Evolutionary conservation across 352 stramenopile species (phyloP), one percentile per base, ranked within the genome.

Genomic region (Phytophthora sp.): DNA sequence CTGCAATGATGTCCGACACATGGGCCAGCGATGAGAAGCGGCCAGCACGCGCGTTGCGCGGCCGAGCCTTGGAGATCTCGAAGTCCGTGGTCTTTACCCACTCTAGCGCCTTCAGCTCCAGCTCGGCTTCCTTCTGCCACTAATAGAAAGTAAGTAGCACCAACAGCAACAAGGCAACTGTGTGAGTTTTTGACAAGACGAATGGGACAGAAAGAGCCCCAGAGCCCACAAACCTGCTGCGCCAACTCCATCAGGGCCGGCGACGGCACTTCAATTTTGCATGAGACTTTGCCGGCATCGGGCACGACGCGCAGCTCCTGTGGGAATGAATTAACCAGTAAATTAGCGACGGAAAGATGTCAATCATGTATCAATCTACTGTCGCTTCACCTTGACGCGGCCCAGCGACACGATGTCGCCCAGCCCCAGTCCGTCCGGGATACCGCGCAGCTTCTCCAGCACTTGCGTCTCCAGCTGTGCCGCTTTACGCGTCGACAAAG

Each of bases 1-100:
- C 90, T 11, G 89, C 90, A 54, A 97, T 93, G 61, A 97, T 93
- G 57, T 97, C 88, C 41, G 80, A 77, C 16, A 97, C 88, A 38
- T 92, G 90, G 35, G 80, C 86, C 27, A 93, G 73, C 27, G 86
- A 86, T 18, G 81, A 95, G 74, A 89, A 94, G 39, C 86, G 84
- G 12, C 74, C 72, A 26, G 84, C 86, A 39, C 84, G 84, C 31
- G 81, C 65, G 44, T 90, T 95, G 27, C 84, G 79, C 29, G 83
- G 86, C 42, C 82, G 79, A 26, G 77, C 72, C 30, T 71, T 81
- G 41, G 79, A 78, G 55, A 93, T 77, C 47, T 90, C 77, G 38
- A 96, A 82, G 27, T 91, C 57, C 30, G 88, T 71, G n/a, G 58
- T 24, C 20, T 82, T 80, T 12, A 96, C 87, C 90, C 90, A 97